These are phyloP conservation scores for Podosphaera fusca DNA, from an alignment of 2,329 filamentous ascomycete species.

Conservation along the genomic window DNA sequence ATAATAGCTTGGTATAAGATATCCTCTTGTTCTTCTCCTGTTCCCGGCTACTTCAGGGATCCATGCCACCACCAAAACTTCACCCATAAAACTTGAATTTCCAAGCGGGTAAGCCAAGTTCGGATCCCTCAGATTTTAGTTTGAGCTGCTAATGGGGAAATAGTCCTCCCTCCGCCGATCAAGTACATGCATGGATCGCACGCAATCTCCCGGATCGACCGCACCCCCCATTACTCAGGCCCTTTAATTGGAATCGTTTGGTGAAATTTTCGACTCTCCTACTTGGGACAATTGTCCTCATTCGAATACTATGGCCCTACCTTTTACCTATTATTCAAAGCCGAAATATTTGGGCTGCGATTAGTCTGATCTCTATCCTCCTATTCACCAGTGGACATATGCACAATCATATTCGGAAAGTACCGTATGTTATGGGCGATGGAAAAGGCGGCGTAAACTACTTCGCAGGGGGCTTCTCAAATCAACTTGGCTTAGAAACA, in stretches of 20 bases:
- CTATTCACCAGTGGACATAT: conserved; percentile 93
- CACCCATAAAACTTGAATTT: conserved; percentile 70
- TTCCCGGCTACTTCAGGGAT: conserved; percentile 72
- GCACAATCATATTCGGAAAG: conserved; percentile 97
- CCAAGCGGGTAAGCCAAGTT: conserved; percentile 38
- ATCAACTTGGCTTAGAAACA: conserved; percentile 80
- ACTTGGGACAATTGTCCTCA: conserved; percentile 43
- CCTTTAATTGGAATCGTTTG: conserved; percentile 68
- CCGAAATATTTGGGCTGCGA: conserved; percentile 79
- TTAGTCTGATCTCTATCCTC: conserved; percentile 72
- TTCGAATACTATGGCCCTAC: conserved; percentile 54
- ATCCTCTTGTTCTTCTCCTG: conserved; percentile 69
- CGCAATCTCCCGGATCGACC: conserved; percentile 58
- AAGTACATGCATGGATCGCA: conserved; percentile 54
- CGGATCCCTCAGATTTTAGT: not conserved
- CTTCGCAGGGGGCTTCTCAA: conserved; percentile 80
- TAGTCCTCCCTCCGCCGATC: conserved; percentile 53
- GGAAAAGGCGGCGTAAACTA: conserved; percentile 71
- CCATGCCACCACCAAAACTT: conserved; percentile 43
- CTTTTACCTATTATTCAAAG: conserved; percentile 63
- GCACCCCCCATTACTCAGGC: conserved; percentile 56
- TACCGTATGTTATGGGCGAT: conserved; percentile 74
- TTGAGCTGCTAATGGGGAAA: conserved; percentile 3
- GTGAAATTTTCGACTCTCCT: conserved; percentile 42
- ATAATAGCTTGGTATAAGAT: conserved; percentile 71